These are phyloP conservation scores for Colletotrichum sojae DNA, from an alignment of 2,329 filamentous ascomycete species.

Conservation along the genomic window DNA sequence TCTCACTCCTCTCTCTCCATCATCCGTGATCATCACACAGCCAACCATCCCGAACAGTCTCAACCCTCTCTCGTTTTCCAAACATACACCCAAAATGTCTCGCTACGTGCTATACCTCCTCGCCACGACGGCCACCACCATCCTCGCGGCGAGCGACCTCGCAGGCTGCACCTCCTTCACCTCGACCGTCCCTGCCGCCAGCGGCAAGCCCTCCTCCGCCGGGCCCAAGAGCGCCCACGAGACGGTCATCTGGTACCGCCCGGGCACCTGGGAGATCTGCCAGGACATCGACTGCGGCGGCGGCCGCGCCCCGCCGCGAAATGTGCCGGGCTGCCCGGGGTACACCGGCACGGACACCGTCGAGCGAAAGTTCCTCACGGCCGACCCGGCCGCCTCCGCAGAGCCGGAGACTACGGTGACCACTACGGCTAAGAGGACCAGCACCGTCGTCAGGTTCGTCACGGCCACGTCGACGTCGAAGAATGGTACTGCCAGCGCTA, in stretches of 20 bases:
- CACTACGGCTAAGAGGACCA: neutral
- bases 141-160: constrained; percentile 61
- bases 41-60: neutral
- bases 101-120: constrained; percentile 44
- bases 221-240: constrained; percentile 51
- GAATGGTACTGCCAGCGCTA: neutral
- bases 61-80: neutral
- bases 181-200: constrained; percentile 50
- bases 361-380: constrained; percentile 14
- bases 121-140: constrained; percentile 47
- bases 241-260: constrained; percentile 71
- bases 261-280: constrained; percentile 75
- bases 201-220: constrained; percentile 51
- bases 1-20: neutral
- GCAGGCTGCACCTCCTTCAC: constrained; percentile 59
- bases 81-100: neutral
- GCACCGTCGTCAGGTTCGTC: neutral
- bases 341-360: constrained; percentile 66
- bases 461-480: neutral
- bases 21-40: neutral
- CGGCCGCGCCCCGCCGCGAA: constrained; percentile 72
- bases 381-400: constrained; percentile 3
- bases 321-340: constrained; percentile 71
- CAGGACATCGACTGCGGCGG: constrained; percentile 76
- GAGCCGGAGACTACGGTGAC: neutral